Evolutionary conservation across 441 rosid genomes (phyloP).

Genomic region (Pelargonium fulgidum): DNA sequence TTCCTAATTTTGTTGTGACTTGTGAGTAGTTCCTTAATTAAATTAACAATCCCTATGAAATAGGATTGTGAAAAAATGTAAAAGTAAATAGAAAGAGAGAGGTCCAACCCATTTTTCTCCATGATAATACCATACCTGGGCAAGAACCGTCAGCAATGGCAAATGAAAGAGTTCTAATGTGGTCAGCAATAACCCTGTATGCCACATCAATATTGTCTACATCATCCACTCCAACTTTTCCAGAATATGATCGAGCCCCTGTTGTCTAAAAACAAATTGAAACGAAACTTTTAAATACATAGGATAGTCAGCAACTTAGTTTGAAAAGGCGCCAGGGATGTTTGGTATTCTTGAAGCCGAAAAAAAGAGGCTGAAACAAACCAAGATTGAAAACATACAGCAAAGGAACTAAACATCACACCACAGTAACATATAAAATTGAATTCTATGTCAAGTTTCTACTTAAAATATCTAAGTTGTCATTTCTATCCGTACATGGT

Average conservation of each 20-base stretch:
- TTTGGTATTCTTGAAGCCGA: not conserved
- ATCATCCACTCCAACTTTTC: constrained; percentile 88
- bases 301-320: too few species aligned
- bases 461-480: not conserved
- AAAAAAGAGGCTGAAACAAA: not conserved
- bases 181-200: constrained; percentile 96
- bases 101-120: too few species aligned
- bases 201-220: constrained; percentile 97
- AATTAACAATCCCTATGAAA: too few species aligned
- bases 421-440: not conserved
- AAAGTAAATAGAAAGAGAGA: too few species aligned
- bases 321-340: not conserved
- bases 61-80: too few species aligned
- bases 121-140: constrained; percentile 62
- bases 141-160: constrained; percentile 99
- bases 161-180: constrained; percentile 87
- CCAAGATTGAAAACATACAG: not conserved
- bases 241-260: constrained; percentile 77
- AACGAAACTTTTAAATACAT: too few species aligned
- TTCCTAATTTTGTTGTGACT: too few species aligned
- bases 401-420: not conserved
- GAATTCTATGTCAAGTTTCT: not conserved
- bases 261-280: constrained; percentile 44
- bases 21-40: too few species aligned
- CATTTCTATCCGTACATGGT: not conserved